Percentiles rank a stretch among this genome's conserved stretches.
phyloP scores from a whole-genome alignment of 768 basidiomycete species.

The Rhizopogon roseolus region DNA sequence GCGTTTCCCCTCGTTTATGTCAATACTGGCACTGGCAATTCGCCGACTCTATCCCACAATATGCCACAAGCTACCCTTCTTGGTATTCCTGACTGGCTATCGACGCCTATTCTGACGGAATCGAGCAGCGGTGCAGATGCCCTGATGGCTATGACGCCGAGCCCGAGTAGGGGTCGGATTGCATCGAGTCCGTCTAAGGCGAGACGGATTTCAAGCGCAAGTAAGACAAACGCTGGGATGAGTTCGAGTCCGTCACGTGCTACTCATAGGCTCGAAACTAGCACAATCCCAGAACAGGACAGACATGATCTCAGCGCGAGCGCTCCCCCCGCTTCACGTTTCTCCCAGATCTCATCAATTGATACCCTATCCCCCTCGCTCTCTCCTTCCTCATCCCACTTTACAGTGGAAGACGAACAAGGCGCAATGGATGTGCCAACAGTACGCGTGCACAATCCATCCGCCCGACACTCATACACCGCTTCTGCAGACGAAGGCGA shows the following conservation, averaged over 20 bases:
- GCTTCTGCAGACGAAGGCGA: neutral
- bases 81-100: constrained; percentile 25
- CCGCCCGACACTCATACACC: neutral
- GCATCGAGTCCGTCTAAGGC: neutral
- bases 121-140: constrained; percentile 17
- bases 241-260: neutral
- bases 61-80: constrained; percentile 15
- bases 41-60: constrained; percentile 6
- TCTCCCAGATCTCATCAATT: constrained; percentile 15
- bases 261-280: constrained; percentile 2
- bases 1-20: constrained; percentile 59
- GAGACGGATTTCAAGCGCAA: neutral
- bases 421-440: neutral
- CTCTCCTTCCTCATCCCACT: neutral
- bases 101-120: constrained; percentile 18
- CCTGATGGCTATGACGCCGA: constrained; percentile 37
- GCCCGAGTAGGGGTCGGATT: constrained; percentile 1
- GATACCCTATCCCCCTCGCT: constrained; percentile 7
- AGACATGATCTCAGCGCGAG: constrained; percentile 11
- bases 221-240: neutral
- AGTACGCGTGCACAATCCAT: neutral
- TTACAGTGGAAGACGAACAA: neutral
- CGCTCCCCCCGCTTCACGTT: constrained; percentile 17
- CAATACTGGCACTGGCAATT: neutral
- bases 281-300: constrained; percentile 15